phyloP scores from a whole-genome alignment of 768 basidiomycete species.

The Obba rivulosa region DNA sequence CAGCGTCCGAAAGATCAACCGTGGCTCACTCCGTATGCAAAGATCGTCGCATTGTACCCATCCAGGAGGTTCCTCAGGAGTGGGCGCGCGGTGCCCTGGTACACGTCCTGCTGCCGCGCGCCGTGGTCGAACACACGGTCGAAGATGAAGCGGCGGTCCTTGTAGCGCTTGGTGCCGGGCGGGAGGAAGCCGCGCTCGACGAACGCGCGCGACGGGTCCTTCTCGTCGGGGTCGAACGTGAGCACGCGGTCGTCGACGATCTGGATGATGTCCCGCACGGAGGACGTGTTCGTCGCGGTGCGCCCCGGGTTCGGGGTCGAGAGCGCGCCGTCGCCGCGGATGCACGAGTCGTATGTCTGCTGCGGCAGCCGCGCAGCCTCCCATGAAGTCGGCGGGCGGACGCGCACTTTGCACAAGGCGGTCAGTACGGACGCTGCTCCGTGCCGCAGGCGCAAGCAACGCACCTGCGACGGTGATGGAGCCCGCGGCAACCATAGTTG shows the following conservation, averaged over 20 bases:
- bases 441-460: slow-evolving; percentile 11
- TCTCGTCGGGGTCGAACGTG: slow-evolving; percentile 94
- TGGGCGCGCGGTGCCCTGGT: slow-evolving; percentile 79
- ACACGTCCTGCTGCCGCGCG: slow-evolving; percentile 81
- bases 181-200: slow-evolving; percentile 81
- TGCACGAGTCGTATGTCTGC: slow-evolving; percentile 50
- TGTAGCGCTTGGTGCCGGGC: slow-evolving; percentile 88
- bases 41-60: slow-evolving; percentile 95
- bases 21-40: slow-evolving; percentile 89
- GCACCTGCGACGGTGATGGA: slow-evolving; percentile 84
- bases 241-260: slow-evolving; percentile 92
- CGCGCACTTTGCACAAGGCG: slow-evolving; percentile 61
- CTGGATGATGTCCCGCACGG: slow-evolving; percentile 74
- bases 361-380: slow-evolving; percentile 79
- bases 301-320: slow-evolving; percentile 56
- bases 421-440: background rate
- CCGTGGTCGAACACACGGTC: slow-evolving; percentile 87
- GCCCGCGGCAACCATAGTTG: slow-evolving; percentile 72
- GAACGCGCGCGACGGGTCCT: slow-evolving; percentile 74
- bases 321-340: slow-evolving; percentile 84
- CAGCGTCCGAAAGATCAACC: background rate
- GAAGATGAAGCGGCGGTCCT: slow-evolving; percentile 96
- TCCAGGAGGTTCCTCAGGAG: slow-evolving; percentile 81
- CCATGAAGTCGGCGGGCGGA: slow-evolving; percentile 80
- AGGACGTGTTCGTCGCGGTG: slow-evolving; percentile 44